Conservation (phyloP, 768 basidiomycete genomes). For the Collybia mongolica region DNA sequence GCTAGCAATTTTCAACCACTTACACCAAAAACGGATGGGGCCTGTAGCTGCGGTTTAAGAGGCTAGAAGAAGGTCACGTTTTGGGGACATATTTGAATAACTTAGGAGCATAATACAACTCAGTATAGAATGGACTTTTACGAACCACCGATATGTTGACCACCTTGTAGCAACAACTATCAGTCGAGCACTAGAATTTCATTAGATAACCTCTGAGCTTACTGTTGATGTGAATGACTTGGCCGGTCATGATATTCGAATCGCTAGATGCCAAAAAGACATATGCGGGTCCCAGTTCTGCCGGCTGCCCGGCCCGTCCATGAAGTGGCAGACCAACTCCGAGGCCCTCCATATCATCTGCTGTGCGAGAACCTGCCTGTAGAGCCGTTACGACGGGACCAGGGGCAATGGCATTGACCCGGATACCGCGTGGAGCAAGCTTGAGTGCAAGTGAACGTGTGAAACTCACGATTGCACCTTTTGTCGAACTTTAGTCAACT, state of each 20-base stretch:
- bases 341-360: conserved; percentile 32
- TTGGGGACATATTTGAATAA: no score
- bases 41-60: no score
- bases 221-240: conserved; percentile 36
- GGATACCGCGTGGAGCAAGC: conserved; percentile 28
- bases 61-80: no score
- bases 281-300: conserved; percentile 41
- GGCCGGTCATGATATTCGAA: conserved; percentile 37
- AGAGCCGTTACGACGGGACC: conserved; percentile 60
- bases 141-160: conserved; percentile 4
- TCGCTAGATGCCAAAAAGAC: conserved; percentile 52
- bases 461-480: conserved; percentile 59
- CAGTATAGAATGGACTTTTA: background rate
- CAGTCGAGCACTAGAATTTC: background rate
- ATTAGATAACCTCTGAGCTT: conserved; percentile 1
- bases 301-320: conserved; percentile 31
- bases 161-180: background rate
- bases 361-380: conserved; percentile 51
- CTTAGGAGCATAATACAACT: no score
- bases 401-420: conserved; percentile 53
- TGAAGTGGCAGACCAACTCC: conserved; percentile 48
- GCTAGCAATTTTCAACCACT: no score
- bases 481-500: conserved; percentile 56
- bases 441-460: conserved; percentile 54
- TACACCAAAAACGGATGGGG: no score